Evolutionary conservation across 495 filamentous ascomycete genomes (phyloP), one percentile per base, ranked within the genome.

Genomic region (Coniosporium apollinis): DNA sequence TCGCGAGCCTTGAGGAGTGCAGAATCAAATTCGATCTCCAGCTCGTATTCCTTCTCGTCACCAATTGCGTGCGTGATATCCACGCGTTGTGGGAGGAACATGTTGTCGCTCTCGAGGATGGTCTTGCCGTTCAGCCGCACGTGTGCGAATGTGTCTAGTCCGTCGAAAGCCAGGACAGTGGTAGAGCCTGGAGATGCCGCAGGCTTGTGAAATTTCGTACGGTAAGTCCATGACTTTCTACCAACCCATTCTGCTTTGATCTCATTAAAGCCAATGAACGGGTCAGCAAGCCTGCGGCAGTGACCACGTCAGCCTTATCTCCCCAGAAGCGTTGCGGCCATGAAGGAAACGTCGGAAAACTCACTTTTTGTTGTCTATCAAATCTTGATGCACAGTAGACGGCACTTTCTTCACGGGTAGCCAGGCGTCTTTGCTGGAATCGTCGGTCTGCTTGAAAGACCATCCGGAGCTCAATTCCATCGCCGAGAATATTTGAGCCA

Each of bases 261-360:
- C 34, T 55, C 52, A 40, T 56, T 58, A 45, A 54, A 52, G 4
- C 48, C 55, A 9, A 56, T 34, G 38, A 56, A 56, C 8, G 55
- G 55, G 34, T 58, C 55, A 5, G 50, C 49, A 29, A 58, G 56
- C 30, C 54, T 57, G 37, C n/a, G n/a, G n/a, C n/a, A n/a, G n/a
- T n/a, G n/a, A n/a, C n/a, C n/a, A n/a, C n/a, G n/a, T n/a, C n/a
- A n/a, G n/a, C n/a, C n/a, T n/a, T n/a, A n/a, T n/a, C n/a, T n/a
- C n/a, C n/a, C n/a, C n/a, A n/a, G n/a, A n/a, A n/a, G n/a, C n/a
- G n/a, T n/a, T n/a, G n/a, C n/a, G n/a, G n/a, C n/a, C n/a, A n/a
- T n/a, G n/a, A n/a, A n/a, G n/a, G n/a, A n/a, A n/a, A n/a, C n/a
- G n/a, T n/a, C n/a, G n/a, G n/a, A n/a, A n/a, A n/a, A n/a, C 52